Conservation (phyloP, 2,329 filamentous ascomycete species). For the Emericellopsis atlantica region DNA sequence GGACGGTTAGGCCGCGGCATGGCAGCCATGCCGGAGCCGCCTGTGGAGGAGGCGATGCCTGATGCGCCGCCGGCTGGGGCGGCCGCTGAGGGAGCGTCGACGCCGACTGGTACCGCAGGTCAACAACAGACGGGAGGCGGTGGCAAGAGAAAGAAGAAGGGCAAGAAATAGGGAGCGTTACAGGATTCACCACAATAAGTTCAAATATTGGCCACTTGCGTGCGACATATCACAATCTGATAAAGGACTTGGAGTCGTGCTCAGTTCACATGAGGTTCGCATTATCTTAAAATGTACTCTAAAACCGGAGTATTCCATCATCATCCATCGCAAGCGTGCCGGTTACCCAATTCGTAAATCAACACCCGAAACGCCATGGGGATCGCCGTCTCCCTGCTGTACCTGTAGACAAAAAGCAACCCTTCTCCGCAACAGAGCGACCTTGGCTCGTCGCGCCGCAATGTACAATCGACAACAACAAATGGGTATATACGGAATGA, state of each 20-base stretch:
- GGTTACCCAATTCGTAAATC: not conserved
- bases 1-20: conserved; percentile 63
- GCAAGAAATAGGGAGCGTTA: conserved; percentile 42
- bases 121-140: conserved; percentile 22
- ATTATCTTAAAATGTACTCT: not conserved
- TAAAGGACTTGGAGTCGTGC: not conserved
- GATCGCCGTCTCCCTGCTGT: not conserved
- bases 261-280: not conserved
- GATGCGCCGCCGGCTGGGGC: conserved; percentile 19
- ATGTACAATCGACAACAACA: conserved; percentile 1
- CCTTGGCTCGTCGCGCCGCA: not conserved
- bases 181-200: too few species aligned
- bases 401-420: not conserved
- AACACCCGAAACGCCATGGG: conserved; percentile 1
- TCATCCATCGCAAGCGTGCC: not conserved
- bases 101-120: conserved; percentile 9
- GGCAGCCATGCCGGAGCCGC: conserved; percentile 37
- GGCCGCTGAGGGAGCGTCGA: conserved; percentile 2
- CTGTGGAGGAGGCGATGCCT: conserved; percentile 26
- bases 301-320: not conserved
- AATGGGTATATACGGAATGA: conserved; percentile 1
- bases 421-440: not conserved
- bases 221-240: too few species aligned
- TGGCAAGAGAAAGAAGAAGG: conserved; percentile 59
- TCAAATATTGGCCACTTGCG: too few species aligned